Percentiles rank a stretch among this genome's conserved stretches.
These are phyloP conservation scores for Botrytis galanthina DNA, from an alignment of 2,329 filamentous ascomycete species.

Conservation along the genomic window DNA sequence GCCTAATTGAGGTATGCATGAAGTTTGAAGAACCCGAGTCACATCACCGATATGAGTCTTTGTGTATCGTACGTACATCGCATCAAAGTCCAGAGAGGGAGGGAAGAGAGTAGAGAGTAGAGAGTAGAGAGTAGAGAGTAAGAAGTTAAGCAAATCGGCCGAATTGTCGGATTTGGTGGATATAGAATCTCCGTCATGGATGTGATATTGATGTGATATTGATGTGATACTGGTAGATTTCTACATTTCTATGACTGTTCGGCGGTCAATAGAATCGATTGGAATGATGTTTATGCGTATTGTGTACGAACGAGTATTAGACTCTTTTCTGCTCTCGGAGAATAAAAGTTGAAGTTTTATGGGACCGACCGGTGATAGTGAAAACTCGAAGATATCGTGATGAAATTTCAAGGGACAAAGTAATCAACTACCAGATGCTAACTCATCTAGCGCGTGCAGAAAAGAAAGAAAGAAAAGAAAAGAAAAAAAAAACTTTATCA, in stretches of 20 bases:
- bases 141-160: not conserved
- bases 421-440: not conserved
- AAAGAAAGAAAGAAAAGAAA: not conserved
- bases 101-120: not conserved
- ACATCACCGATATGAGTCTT: not conserved
- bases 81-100: not conserved
- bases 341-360: not conserved
- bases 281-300: not conserved
- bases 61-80: not conserved
- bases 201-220: too few species aligned
- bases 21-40: not conserved
- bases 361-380: not conserved
- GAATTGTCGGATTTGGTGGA: not conserved
- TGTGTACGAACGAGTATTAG: not conserved
- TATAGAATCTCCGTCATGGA: not conserved
- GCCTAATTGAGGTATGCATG: not conserved
- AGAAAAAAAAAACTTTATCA: not conserved
- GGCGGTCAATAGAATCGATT: not conserved
- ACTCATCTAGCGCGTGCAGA: not conserved
- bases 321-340: not conserved
- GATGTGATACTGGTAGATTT: not conserved
- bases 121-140: too few species aligned
- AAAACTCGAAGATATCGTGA: not conserved
- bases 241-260: slow-evolving; percentile 9
- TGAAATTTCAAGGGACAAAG: not conserved